phyloP scores from a whole-genome alignment of 176 grass and related monocot genomes.

The Eremochloa ophiuroides region DNA sequence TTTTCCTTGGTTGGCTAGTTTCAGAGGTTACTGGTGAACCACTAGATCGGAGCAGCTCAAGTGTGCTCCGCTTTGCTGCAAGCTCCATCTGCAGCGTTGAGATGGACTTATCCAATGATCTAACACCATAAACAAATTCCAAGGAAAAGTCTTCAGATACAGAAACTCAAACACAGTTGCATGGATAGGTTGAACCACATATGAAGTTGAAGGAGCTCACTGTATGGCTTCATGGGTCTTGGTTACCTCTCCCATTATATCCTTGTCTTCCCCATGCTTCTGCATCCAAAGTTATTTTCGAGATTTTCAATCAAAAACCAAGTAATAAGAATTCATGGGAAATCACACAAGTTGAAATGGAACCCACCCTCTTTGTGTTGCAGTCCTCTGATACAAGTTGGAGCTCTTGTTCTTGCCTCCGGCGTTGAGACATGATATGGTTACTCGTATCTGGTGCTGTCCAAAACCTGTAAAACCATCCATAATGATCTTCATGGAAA shows the following conservation, averaged over 20 bases:
- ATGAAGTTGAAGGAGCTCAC: conserved; percentile 42
- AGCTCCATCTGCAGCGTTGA: conserved; percentile 97
- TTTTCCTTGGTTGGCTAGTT: conserved; percentile 50
- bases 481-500: conserved; percentile 14
- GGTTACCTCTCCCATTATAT: conserved; percentile 91
- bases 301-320: conserved; percentile 5
- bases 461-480: conserved; percentile 59
- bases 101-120: conserved; percentile 97
- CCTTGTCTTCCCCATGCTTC: conserved; percentile 69
- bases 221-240: conserved; percentile 91
- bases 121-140: conserved; percentile 46
- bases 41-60: conserved; percentile 43
- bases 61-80: conserved; percentile 67
- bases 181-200: neutral
- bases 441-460: conserved; percentile 54
- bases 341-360: neutral
- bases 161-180: conserved; percentile 10
- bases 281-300: conserved; percentile 29
- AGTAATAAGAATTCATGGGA: neutral
- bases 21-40: conserved; percentile 43
- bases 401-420: conserved; percentile 63
- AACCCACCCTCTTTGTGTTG: conserved; percentile 62
- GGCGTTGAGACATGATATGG: conserved; percentile 52
- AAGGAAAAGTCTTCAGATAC: conserved; percentile 9
- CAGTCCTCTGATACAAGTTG: conserved; percentile 63